Base-by-base conservation (phyloP, 129 eudicot species). In the Escallonia rubra region DNA sequence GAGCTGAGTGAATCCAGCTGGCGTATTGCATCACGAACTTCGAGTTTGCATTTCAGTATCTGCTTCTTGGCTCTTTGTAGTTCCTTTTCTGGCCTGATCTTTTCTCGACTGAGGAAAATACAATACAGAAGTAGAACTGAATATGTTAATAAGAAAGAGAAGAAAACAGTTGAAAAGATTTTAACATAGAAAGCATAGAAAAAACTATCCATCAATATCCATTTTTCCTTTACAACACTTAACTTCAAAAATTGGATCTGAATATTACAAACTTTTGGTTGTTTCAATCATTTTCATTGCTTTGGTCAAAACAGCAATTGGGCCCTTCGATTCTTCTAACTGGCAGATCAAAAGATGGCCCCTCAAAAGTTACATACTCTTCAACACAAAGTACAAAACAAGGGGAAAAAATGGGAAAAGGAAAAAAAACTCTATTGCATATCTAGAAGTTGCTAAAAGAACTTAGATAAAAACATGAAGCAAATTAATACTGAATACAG, bases 1-100 rank as follows among this genome's bases (percentile, higher is more conserved):
- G 99, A 86, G 71, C 99, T 80, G 68, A 89, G 95, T 81, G 78
- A 72, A 61, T 89, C 99, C 80, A 93, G 78, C 79, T 93, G 86
- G 59, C 59, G 90, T 78, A 93, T 60, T 50, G 87, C 90, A 79
- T 93, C 99, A 69, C 99, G 92, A 52, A 93, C 77, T 77, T 92
- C 99, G 53, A 93, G 92, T 73, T 93, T 89, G 76, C 95, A 89
- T 63, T 89, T 86, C 69, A 86, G 57, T 72, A 93, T 93, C 81
- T 89, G 96, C 72, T 80, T 81, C 79, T 73, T 79, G 61, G 99
- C 99, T 69, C 96, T 86, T 63, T 88, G 90, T 61, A 93, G 88
- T 81, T 93, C 99, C 68, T 78, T 86, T 68, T 84, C 96, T 15
- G 99, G 99, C 75, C 68, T 86, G 52, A 93, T 84, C 78, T 93